Evolutionary conservation across 2,329 filamentous ascomycete genomes (phyloP).

Genomic region (Cordyceps cateniannulata): DNA sequence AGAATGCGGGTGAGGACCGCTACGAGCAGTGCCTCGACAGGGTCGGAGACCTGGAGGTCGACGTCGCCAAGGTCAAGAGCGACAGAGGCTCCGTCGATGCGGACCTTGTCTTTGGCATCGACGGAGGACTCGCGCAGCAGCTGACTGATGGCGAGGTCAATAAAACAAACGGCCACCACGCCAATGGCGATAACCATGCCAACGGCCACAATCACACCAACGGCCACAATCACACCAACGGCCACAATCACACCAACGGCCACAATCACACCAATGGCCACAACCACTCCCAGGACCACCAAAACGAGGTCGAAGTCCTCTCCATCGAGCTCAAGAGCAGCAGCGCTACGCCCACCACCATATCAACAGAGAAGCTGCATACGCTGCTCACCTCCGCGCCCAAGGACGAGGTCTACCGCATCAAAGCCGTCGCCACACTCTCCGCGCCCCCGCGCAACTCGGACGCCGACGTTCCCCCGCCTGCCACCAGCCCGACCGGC

Average conservation of each 20-base stretch:
- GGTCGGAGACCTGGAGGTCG: conserved; percentile 73
- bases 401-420: conserved; percentile 92
- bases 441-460: conserved; percentile 42
- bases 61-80: conserved; percentile 79
- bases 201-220: conserved; percentile 25
- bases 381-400: conserved; percentile 65
- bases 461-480: conserved; percentile 37
- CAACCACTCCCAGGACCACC: conserved; percentile 44
- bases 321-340: conserved; percentile 62
- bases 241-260: conserved; percentile 25
- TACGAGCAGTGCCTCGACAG: conserved; percentile 75
- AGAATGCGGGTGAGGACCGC: conserved; percentile 62
- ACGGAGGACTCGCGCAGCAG: conserved; percentile 65
- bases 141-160: conserved; percentile 36
- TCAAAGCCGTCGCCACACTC: conserved; percentile 64
- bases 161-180: conserved; percentile 20
- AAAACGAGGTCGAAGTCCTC: conserved; percentile 88
- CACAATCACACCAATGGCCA: conserved; percentile 15
- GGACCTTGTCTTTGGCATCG: conserved; percentile 79
- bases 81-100: conserved; percentile 71
- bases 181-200: conserved; percentile 22
- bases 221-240: not conserved
- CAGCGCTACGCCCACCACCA: conserved; percentile 25
- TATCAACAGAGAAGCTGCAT: conserved; percentile 57
- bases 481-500: conserved; percentile 24